phyloP scores from a whole-genome alignment of 441 rosid genomes.

The Manihot esculenta region DNA sequence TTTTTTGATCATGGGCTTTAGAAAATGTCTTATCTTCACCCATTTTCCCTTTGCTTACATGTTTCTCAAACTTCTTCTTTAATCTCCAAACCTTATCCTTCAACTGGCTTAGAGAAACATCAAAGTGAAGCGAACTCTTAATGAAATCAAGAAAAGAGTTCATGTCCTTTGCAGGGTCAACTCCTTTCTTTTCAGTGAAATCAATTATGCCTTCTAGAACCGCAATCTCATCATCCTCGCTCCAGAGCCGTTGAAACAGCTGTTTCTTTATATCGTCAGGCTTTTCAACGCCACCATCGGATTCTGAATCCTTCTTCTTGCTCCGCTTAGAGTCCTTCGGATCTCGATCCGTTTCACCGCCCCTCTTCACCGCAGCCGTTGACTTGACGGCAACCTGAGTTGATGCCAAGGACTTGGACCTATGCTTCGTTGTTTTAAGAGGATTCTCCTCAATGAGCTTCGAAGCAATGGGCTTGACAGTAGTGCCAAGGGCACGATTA shows the following conservation, averaged over 20 bases:
- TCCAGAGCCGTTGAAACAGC: slow-evolving; percentile 21
- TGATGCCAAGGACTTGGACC: slow-evolving; percentile 14
- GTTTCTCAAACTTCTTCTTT: slow-evolving; percentile 39
- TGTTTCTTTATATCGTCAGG: slow-evolving; percentile 15
- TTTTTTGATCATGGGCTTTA: slow-evolving; percentile 37
- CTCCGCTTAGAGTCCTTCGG: slow-evolving; percentile 27
- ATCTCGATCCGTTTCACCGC: slow-evolving; percentile 8
- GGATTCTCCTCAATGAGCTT: slow-evolving; percentile 26
- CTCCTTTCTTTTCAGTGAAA: slow-evolving; percentile 28
- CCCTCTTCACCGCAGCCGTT: slow-evolving; percentile 20
- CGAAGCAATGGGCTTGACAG: slow-evolving; percentile 29
- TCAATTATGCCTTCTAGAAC: slow-evolving; percentile 41
- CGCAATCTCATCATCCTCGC: slow-evolving; percentile 45
- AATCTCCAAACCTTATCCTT: slow-evolving; percentile 35
- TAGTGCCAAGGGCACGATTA: background rate
- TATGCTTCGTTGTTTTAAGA: slow-evolving; percentile 17
- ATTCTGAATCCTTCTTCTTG: slow-evolving; percentile 28
- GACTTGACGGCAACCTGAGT: slow-evolving; percentile 20
- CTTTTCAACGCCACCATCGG: slow-evolving; percentile 13
- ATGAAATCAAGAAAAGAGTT: slow-evolving; percentile 33
- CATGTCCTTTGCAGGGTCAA: slow-evolving; percentile 36
- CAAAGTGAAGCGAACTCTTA: slow-evolving; percentile 34
- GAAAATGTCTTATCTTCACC: slow-evolving; percentile 33
- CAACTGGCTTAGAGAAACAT: slow-evolving; percentile 31
- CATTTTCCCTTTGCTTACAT: slow-evolving; percentile 35